Base-by-base conservation (phyloP, 2,329 filamentous ascomycete genomes). In the Alternaria solani region DNA sequence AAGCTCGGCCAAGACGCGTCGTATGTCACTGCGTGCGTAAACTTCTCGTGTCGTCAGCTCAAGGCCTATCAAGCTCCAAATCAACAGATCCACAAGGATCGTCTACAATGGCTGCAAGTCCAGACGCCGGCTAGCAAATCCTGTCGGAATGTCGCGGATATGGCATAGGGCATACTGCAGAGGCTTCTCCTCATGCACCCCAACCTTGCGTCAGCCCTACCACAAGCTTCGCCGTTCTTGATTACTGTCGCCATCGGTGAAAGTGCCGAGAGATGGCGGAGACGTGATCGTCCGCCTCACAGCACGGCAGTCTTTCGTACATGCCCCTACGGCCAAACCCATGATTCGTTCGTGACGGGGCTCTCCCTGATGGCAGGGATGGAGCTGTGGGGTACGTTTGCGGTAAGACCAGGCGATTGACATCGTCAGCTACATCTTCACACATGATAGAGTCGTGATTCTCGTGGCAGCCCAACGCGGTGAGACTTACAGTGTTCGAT, bases 141-240 rank as follows among this genome's bases (percentile, higher is more conserved):
- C 46, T 49, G 32, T 34, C 46, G 46, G 46, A 49, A 25, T 49
- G 46, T 49, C 46, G 46, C 46, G 46, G 46, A 49, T 49, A 49
- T 26, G 30, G 18, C 16, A 7, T 36, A 7, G n/a, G 16, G 39
- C 9, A 41, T 25, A 41, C n/a, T 36, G 46, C 25, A 25, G 46
- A 32, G 18, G 46, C 23, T 48, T 9, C 18, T 48, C 32, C 18
- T 16, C 46, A 25, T 49, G 32, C 32, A 49, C 46, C 23, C 12
- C 30, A 38, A 26, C 32, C 46, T 34, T 49, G 46, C 20, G 20
- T 8, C 46, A 49, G 46, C 46, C 46, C 20, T 49, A 38, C 46
- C 32, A 14, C 30, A 34, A 38, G 16, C 46, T 25, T 11, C 14
- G 46, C 46, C 46, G 20, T 20, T 44, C 46, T 36, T 38, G 32